Evolutionary conservation across 1,139 yeast species (phyloP), one percentile per base, ranked within the genome.

Genomic region (Hansenula lynferdii): DNA sequence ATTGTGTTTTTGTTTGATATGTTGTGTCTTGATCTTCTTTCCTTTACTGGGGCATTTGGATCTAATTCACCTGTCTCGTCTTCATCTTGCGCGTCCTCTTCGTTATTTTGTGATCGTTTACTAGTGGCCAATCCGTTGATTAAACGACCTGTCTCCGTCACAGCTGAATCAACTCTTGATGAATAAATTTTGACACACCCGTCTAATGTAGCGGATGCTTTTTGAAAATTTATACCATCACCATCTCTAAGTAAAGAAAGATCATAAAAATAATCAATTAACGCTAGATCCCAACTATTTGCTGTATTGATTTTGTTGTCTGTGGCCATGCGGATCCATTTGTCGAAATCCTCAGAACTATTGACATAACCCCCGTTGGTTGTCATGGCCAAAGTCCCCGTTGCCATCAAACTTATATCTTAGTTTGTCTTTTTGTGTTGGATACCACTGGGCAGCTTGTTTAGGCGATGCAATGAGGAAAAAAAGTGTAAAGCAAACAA

Each of bases 131-230:
- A 58, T 82, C 97, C 96, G 57, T 92, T 85, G 32, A 90, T 64
- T 42, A 90, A 66, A 51, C 81, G 80, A 5, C 96, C 95, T 0
- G 97, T 87, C 53, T 90, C 97, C 1, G 85, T 81, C 2, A 92
- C 95, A 0, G 87, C 95, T 0, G 95, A 84, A 51, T 90, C 97
- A 15, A 92, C 90, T 53, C 98, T 74, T 24, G 89, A 80, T 8
- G 89, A 77, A 52, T 85, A 85, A 36, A 86, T 83, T 61, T 85
- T 85, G 31, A 85, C 86, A 64, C 95, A 85, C 1, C 95, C 95
- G 53, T 85, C 95, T 31, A 85, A 62, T 0, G 95, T 83, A 2
- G 87, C 83, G 1, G 87, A 77, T 0, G 95, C 95, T 47, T 74
- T 75, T 52, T 81, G 92, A 54, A 85, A 85, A 53, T 82, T 81